phyloP scores from a whole-genome alignment of 2,329 filamentous ascomycete genomes.

The Penicillium capsulatum region DNA sequence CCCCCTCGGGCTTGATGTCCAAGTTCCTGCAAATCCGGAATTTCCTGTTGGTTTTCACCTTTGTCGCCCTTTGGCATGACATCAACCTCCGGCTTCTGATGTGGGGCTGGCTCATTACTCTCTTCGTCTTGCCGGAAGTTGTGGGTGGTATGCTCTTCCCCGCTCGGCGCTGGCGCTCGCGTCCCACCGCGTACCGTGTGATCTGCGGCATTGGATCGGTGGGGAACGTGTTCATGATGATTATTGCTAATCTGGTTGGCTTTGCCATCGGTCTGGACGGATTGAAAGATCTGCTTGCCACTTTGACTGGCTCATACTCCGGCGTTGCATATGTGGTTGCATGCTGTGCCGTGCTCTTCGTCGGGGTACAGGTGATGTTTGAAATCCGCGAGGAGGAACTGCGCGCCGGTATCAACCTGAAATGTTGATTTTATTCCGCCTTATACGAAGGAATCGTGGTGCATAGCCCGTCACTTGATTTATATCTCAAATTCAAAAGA shows the following conservation, averaged over 20 bases:
- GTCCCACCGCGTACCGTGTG: slow-evolving; percentile 70
- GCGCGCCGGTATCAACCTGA: slow-evolving; percentile 74
- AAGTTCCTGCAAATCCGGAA: slow-evolving; percentile 64
- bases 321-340: slow-evolving; percentile 69
- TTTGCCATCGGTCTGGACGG: slow-evolving; percentile 93
- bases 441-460: too few relatives aligned
- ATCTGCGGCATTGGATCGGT: slow-evolving; percentile 78
- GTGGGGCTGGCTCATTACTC: slow-evolving; percentile 94
- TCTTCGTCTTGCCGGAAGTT: slow-evolving; percentile 90
- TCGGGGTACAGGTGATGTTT: slow-evolving; percentile 92
- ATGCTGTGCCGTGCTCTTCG: slow-evolving; percentile 72
- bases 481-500: too few relatives aligned
- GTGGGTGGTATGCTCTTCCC: slow-evolving; percentile 70
- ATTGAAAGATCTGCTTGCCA: slow-evolving; percentile 67
- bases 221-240: slow-evolving; percentile 88
- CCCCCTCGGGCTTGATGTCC: slow-evolving; percentile 36
- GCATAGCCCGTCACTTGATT: too few relatives aligned
- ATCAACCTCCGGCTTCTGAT: slow-evolving; percentile 84
- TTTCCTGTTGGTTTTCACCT: slow-evolving; percentile 84
- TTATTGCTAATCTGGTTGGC: slow-evolving; percentile 87
- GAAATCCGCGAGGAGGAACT: slow-evolving; percentile 83
- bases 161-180: slow-evolving; percentile 62
- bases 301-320: slow-evolving; percentile 72
- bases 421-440: slow-evolving; percentile 63
- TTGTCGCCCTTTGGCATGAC: slow-evolving; percentile 97